Percentiles rank a stretch among this genome's conserved stretches.
These are phyloP conservation scores for Rhodotorula sphaerocarpa DNA, from an alignment of 768 basidiomycete species.

Conservation along the genomic window DNA sequence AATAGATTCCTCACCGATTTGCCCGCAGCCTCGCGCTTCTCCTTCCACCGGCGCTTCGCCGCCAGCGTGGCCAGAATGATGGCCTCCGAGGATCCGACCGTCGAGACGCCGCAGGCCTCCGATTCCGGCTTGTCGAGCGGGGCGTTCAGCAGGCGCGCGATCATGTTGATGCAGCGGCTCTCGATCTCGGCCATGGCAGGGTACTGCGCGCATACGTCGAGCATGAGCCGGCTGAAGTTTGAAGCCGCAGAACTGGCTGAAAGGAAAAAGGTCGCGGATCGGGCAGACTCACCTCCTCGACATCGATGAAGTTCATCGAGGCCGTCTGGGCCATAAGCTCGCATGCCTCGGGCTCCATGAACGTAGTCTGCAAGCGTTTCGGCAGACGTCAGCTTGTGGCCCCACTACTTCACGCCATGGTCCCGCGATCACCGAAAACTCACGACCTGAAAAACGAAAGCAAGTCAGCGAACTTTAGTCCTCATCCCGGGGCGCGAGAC, in stretches of 20 bases:
- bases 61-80: constrained; percentile 42
- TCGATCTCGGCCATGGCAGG: constrained; percentile 21
- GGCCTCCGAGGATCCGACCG: constrained; percentile 39
- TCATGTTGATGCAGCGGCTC: constrained; percentile 38
- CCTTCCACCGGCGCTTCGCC: constrained; percentile 40
- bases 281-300: constrained; percentile 26
- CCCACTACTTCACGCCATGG: no score
- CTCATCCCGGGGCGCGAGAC: no score
- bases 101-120: constrained; percentile 40
- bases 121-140: constrained; percentile 29
- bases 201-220: constrained; percentile 4
- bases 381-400: no score
- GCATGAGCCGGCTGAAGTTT: no score
- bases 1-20: constrained; percentile 12
- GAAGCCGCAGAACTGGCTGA: no score
- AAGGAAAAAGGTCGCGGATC: no score
- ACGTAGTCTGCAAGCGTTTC: no score
- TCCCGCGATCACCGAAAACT: no score
- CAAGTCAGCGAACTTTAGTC: no score
- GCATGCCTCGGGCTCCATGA: constrained; percentile 37
- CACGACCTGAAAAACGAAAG: no score
- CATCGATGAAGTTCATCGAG: constrained; percentile 34
- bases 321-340: constrained; percentile 38
- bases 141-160: constrained; percentile 38
- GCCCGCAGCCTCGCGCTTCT: constrained; percentile 33